A percentile compares a stretch with the other conserved stretches of the same genome.
These are phyloP conservation scores for Aureobasidium sp. DNA, from an alignment of 2,329 filamentous ascomycete genomes.

Conservation along the genomic window DNA sequence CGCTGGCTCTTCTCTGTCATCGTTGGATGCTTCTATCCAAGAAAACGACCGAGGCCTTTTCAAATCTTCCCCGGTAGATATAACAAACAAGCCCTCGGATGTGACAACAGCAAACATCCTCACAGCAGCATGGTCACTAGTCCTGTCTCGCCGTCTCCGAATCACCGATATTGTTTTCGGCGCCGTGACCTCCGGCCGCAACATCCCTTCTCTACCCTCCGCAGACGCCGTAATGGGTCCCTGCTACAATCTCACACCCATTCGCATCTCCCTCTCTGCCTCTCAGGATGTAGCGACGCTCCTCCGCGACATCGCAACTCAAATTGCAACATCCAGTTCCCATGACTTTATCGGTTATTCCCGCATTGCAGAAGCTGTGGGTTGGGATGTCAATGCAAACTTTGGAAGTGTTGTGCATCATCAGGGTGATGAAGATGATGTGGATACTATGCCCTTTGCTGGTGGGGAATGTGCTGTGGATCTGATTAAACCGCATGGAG, in stretches of 20 bases:
- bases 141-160: conserved; percentile 57
- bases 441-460: conserved; percentile 59
- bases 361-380: conserved; percentile 32
- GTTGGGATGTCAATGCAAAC: conserved; percentile 18
- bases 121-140: conserved; percentile 64
- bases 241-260: conserved; percentile 73
- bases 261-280: conserved; percentile 62
- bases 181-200: conserved; percentile 71
- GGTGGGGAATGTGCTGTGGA: conserved; percentile 34
- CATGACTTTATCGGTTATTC: conserved; percentile 42
- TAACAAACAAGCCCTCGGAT: conserved; percentile 15
- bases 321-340: conserved; percentile 36
- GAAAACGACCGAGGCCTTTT: conserved; percentile 35
- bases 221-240: conserved; percentile 68
- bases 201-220: conserved; percentile 57
- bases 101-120: conserved; percentile 47
- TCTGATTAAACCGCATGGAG: conserved; percentile 53
- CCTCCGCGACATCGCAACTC: conserved; percentile 39
- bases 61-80: conserved; percentile 39
- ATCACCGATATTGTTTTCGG: conserved; percentile 63
- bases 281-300: conserved; percentile 47
- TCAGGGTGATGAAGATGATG: conserved; percentile 47
- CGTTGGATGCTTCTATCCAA: conserved; percentile 18
- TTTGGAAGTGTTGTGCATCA: conserved; percentile 40
- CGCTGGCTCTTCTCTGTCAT: conserved; percentile 55